A percentile compares a stretch with the other conserved stretches of the same genome.
These are phyloP conservation scores for Tilletia indica DNA, from an alignment of 1,284 basidiomycete species.

Conservation along the genomic window DNA sequence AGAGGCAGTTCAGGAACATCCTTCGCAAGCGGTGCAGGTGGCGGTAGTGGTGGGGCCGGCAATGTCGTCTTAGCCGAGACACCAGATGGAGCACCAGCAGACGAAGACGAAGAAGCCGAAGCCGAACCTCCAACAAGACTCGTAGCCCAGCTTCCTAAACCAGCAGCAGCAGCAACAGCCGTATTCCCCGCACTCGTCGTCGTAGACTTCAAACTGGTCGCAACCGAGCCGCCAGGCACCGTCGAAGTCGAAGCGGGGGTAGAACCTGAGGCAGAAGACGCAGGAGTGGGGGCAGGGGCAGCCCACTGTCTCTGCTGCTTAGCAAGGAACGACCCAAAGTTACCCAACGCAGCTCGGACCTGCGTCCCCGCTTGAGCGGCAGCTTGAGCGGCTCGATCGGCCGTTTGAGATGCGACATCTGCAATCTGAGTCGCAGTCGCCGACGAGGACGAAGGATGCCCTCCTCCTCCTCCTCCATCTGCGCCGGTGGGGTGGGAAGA, in stretches of 20 bases:
- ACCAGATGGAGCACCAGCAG: background rate
- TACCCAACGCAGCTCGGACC: slow-evolving; percentile 44
- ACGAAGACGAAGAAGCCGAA: background rate
- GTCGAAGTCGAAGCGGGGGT: background rate
- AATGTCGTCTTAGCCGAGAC: background rate
- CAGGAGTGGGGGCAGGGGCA: background rate
- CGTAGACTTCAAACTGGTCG: too few species aligned
- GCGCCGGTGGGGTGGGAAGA: background rate
- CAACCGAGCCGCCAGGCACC: background rate
- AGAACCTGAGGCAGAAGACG: too few species aligned
- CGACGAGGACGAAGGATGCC: background rate
- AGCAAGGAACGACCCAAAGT: slow-evolving; percentile 49
- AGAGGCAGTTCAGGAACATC: background rate
- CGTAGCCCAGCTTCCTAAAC: too few species aligned
- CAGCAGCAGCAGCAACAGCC: too few species aligned
- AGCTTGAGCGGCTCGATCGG: slow-evolving; percentile 24
- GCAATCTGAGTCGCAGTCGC: background rate
- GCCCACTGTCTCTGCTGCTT: slow-evolving; percentile 20
- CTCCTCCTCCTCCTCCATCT: background rate
- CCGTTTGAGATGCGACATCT: background rate
- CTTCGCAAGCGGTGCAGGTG: background rate
- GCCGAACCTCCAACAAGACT: background rate
- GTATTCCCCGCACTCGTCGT: too few species aligned
- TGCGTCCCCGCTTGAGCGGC: slow-evolving; percentile 46
- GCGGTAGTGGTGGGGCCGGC: background rate